Conservation (phyloP, 148 eudicot genomes). For the Camellia japonica region DNA sequence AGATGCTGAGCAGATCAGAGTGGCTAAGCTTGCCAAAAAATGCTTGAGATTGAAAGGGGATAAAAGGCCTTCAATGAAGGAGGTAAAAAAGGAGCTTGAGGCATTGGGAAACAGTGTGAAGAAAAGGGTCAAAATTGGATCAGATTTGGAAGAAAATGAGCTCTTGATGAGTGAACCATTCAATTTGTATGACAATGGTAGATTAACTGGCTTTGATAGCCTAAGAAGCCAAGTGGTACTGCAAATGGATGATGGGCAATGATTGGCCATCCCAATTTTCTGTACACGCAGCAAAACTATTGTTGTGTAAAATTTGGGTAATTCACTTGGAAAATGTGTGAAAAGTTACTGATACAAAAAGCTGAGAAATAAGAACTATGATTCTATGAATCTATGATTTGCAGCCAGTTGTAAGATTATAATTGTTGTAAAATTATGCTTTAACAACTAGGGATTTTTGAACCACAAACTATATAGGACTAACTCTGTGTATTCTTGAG, state of each 20-base stretch:
- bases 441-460: too few relatives aligned
- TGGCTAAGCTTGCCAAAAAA: conserved; percentile 29
- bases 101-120: background rate
- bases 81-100: conserved; percentile 29
- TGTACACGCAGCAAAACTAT: too few relatives aligned
- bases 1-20: conserved; percentile 18
- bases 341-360: too few relatives aligned
- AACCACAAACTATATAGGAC: too few relatives aligned
- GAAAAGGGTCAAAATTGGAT: background rate
- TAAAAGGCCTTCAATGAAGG: conserved; percentile 45
- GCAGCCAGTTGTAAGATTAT: too few relatives aligned
- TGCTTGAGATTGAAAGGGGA: conserved; percentile 28
- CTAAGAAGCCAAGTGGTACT: background rate
- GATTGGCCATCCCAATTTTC: background rate
- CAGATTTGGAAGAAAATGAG: background rate
- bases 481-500: too few relatives aligned
- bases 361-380: too few relatives aligned
- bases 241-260: background rate
- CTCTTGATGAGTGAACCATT: background rate
- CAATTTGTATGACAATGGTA: background rate
- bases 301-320: too few relatives aligned
- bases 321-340: too few relatives aligned
- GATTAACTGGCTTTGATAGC: background rate
- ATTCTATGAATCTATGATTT: too few relatives aligned
- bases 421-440: too few relatives aligned